Conservation (phyloP, 2,329 filamentous ascomycete genomes). For the Alternaria sp. region DNA sequence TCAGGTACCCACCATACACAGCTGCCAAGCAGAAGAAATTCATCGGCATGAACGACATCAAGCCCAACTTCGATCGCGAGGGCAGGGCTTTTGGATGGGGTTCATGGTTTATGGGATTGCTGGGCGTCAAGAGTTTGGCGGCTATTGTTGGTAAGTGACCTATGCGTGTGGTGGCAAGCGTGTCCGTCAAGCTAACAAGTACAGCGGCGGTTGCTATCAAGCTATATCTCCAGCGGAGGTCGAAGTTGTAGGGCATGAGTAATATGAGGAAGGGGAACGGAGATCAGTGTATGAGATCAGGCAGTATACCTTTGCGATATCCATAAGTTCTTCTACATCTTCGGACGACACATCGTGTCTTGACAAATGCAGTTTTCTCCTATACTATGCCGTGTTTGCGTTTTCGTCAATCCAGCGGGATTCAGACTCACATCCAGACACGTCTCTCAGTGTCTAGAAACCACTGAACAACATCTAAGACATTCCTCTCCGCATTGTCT, state of each 20-base stretch:
- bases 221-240: constrained; percentile 8
- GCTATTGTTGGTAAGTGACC: constrained; percentile 41
- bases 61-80: constrained; percentile 67
- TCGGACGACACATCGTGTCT: too few species aligned
- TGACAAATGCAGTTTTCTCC: too few species aligned
- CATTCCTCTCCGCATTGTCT: neutral
- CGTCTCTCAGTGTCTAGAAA: neutral
- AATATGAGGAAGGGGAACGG: neutral
- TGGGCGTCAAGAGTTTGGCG: constrained; percentile 40
- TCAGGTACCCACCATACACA: constrained; percentile 69
- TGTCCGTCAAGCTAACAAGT: neutral
- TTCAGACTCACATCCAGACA: fast-evolving
- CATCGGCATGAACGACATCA: constrained; percentile 56
- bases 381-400: neutral
- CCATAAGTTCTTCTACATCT: neutral
- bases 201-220: constrained; percentile 8
- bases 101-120: constrained; percentile 39
- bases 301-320: neutral
- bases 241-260: neutral
- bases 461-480: neutral
- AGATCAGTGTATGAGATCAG: neutral
- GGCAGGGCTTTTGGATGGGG: constrained; percentile 50
- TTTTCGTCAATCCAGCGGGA: neutral
- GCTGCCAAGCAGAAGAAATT: constrained; percentile 61
- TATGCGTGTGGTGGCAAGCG: neutral